Evolutionary conservation across 495 filamentous ascomycete species (phyloP), one percentile per base, ranked within the genome.

Genomic region (Hypoxylon trugodes): DNA sequence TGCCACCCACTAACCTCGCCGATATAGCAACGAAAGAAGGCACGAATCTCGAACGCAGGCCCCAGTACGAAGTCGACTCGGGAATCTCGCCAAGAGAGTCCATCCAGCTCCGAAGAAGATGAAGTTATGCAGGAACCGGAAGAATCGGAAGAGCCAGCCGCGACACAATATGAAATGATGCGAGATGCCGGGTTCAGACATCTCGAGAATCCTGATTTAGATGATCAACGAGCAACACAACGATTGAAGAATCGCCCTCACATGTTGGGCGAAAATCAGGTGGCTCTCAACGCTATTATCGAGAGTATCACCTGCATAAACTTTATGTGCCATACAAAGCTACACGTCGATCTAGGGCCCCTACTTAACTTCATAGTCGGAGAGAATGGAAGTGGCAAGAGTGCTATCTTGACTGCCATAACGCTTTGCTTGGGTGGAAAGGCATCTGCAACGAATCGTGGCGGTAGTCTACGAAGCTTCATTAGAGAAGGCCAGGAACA

Each of bases 371-470:
- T 98, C 75, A 92, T 99, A 46, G 91, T 96, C 51, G 95, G 95
- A 2, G 91, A 96, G 69, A 99, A 99, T 73, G 95, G 95, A 35
- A 98, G 95, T 69, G 95, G 95, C n/a, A 99, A 99, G 78, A 97
- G 94, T 72, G 95, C 95, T 18, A 87, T 98, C 16, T 77, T 99
- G n/a, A 97, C 95, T 1, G 95, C 91, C 5, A 86, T 99, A 51
- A 97, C 93, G 0, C 80, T 99, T 25, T 98, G 96, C 68, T 81
- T 99, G 6, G 96, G 95, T 30, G 95, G 91, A 2, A 97, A 96
- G 73, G 92, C 94, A n/a, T 89, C 89, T 38, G 84, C 91, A 3
- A 98, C 95, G n/a, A 97, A 97, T 69, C 87, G 95, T 45, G 95
- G 94, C n/a, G 89, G 89, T 55, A 95, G 88, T 61, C 73, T 98